Evolutionary conservation across 2,329 filamentous ascomycete species (phyloP), one percentile per base, ranked within the genome.

Genomic region (Claviceps spartinae): DNA sequence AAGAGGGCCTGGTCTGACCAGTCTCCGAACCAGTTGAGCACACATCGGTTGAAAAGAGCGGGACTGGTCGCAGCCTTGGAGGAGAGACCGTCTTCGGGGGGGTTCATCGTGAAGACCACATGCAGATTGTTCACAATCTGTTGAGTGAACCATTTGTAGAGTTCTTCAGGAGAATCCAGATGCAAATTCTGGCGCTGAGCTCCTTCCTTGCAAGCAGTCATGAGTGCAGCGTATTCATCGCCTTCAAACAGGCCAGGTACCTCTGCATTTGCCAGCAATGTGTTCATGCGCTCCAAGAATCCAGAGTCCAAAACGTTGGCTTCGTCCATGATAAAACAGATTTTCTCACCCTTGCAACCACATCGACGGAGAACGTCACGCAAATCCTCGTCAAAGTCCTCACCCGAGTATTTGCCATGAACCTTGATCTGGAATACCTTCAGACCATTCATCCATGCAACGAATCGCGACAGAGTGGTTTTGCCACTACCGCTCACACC

Each of bases 91-190:
- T 93, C 93, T 64, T 96, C 88, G 0, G 93, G 94, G 14, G 93
- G 93, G 68, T 99, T 99, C 93, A 99, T 99, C 3, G 93, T 99
- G 68, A 99, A 98, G 22, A 99, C 93, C 47, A 99, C 93, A 63
- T 99, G 93, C 42, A 99, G 73, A 64, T 99, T 99, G 74, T 95
- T 95, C 66, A 98, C 87, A 62, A 99, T 97, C 67, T 99, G 93
- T 62, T 95, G 88, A 0, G 94, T 98, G 72, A 99, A 99, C 93
- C 93, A 99, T 72, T 97, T 97, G 77, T 98, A 98, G n/a, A 98
- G 76, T 68, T 99, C 93, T 71, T 99, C 94, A 60, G 95, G 90
- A 1, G 93, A 97, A 70, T 99, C 93, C 1, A 98, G 79, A 54
- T 97, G 82, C 54, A 97, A 77, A 47, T 93, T 93, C 72, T 98